Percentiles rank a stretch among this genome's conserved stretches.
Evolutionary conservation across 2,329 filamentous ascomycete genomes (phyloP).

Genomic region (Aspergillus glaucus): DNA sequence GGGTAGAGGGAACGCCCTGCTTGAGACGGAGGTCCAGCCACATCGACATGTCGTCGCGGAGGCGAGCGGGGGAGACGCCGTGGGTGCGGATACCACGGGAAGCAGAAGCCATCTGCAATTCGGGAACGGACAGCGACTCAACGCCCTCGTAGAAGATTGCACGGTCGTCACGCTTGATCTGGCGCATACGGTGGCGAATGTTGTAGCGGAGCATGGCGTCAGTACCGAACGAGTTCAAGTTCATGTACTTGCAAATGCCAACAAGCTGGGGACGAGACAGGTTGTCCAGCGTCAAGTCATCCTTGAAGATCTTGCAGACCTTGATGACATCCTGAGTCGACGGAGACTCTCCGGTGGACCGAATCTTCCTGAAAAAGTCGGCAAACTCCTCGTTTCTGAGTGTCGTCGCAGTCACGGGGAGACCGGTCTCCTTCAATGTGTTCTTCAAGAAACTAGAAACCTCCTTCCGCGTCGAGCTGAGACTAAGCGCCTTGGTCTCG

Average conservation of each 20-base stretch:
- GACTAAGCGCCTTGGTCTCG: conserved; percentile 74
- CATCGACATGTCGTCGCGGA: conserved; percentile 83
- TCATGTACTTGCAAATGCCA: conserved; percentile 98
- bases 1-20: conserved; percentile 91
- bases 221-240: conserved; percentile 91
- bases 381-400: conserved; percentile 90
- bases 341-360: conserved; percentile 83
- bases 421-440: conserved; percentile 85
- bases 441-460: conserved; percentile 84
- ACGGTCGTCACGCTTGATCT: conserved; percentile 96
- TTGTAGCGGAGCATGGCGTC: conserved; percentile 98
- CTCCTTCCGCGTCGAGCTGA: conserved; percentile 84
- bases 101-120: conserved; percentile 86
- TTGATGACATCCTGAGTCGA: conserved; percentile 91
- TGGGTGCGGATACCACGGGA: conserved; percentile 89
- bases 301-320: conserved; percentile 98
- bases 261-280: conserved; percentile 91
- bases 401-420: conserved; percentile 76
- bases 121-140: conserved; percentile 83
- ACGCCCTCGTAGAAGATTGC: conserved; percentile 93
- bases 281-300: conserved; percentile 95
- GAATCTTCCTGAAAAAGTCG: conserved; percentile 94
- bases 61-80: conserved; percentile 77
- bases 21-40: conserved; percentile 93
- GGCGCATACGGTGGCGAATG: conserved; percentile 93